Evolutionary conservation across 345 rosid genomes (phyloP), one percentile per base, ranked within the genome.

Genomic region (Linum lewisii): DNA sequence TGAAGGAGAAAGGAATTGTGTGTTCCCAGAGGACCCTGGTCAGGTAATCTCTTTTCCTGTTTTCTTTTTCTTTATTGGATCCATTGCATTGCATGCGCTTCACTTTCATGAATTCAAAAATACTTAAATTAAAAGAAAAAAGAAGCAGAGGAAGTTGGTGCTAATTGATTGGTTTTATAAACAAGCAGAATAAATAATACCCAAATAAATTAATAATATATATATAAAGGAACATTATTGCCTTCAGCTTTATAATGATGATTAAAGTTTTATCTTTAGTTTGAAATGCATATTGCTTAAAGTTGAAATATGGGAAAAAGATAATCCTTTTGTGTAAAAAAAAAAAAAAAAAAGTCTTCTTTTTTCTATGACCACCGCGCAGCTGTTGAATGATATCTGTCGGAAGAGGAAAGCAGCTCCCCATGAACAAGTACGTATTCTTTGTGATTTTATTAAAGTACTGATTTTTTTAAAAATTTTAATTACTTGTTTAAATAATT

Each of bases 11-110:
- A 77, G 81, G 82, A 81, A 77, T 72, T 77, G 82, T 73, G 70
- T 85, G 59, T 87, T 87, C 78, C 94, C 97, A 68, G 97, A 90
- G 68, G 95, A 90, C 74, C 90, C 92, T 72, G 91, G 87, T 77
- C 91, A 84, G 87, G 95, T 84, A 78, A 19, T 52, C 10, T 8
- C 11, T 38, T 15, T 38, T 26, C 32, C 45, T 10, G 2, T 38
- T 42, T 11, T 42, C 9, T 16, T 42, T 42, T 52, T 19, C 56
- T 52, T 52, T 20, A 52, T 52, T 52, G 56, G 56, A 52, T 52
- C 56, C 8, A 51, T 51, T 52, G 14, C 56, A 24, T 15, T 20
- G 21, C 6, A 18, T 20, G 21, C 6, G 4, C 4, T 19, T 20
- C 24, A 1, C 4, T 5, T 51, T 52, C 8, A 52, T 18, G 2